Base-by-base conservation (phyloP, 495 filamentous ascomycete genomes). In the Penicillium ucsense region DNA sequence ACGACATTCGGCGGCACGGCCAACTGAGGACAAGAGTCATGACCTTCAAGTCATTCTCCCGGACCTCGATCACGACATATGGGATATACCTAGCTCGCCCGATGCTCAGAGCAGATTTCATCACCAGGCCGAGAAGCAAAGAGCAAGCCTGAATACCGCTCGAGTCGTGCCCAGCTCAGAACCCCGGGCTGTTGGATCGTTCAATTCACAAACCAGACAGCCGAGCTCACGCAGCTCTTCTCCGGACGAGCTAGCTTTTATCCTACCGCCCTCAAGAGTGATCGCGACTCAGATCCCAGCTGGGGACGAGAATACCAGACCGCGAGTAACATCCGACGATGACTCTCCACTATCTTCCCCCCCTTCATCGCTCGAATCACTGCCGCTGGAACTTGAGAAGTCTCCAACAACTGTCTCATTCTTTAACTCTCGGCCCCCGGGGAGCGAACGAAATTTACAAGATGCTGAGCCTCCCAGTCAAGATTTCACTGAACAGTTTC, bases 321-420 rank as follows among this genome's bases (percentile, higher is more conserved):
- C 12, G 10, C 39, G 45, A 40, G 38, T 33, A 7, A 30, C 2
- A 12, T 60, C 53, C 5, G 49, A 54, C 12, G 47, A 53, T 42
- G 65, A 64, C 49, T 77, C 74, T 8, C 62, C 73, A 8, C 56
- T 75, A 10, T 73, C 74, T 12, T 73, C 74, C 5, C 61, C 60
- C 2, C 62, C 65, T 6, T 72, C 68, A 4, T 63, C 59, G 4
- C 38, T 61, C 30, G 41, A 46, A 5, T 64, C 58, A 5, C 43
- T 57, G 6, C 43, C 51, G 5, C 12, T 35, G 4, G 35, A 50
- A 31, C 39, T 48, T 3, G 41, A 47, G 31, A 33, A 50, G 3
- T 20, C 49, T n/a, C 41, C 46, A 29, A 32, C 11, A 7, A 51
- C 50, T 12, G 30, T 27, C 5, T 27, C 31, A 7, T 2, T 40